These are phyloP conservation scores for Stropharia rugosoannulata DNA, from an alignment of 768 basidiomycete genomes.

Conservation along the genomic window DNA sequence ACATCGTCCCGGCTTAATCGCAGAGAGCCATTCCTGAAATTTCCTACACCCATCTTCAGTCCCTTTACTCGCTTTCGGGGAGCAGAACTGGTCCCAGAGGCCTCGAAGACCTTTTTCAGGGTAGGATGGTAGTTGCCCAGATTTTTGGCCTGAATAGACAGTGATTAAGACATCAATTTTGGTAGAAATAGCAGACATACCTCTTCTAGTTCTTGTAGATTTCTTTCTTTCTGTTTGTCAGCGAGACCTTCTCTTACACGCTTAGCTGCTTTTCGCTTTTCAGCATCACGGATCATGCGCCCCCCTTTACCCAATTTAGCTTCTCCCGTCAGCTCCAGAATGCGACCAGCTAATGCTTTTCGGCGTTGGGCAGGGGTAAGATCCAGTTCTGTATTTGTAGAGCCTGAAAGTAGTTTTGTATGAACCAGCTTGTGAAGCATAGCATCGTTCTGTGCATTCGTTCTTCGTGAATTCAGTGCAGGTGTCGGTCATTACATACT, in stretches of 20 bases:
- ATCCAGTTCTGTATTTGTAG: slow-evolving; percentile 58
- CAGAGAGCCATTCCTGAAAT: slow-evolving; percentile 67
- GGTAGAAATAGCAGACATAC: slow-evolving; percentile 36
- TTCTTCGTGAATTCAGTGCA: slow-evolving; percentile 38
- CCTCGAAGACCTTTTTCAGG: slow-evolving; percentile 66
- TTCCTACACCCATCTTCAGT: slow-evolving; percentile 77
- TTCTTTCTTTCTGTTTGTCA: slow-evolving; percentile 58
- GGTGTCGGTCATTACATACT: background rate
- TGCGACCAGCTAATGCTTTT: slow-evolving; percentile 76
- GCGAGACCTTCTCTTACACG: slow-evolving; percentile 69
- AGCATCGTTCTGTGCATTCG: slow-evolving; percentile 76
- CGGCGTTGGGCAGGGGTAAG: slow-evolving; percentile 65
- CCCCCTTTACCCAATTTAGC: slow-evolving; percentile 79
- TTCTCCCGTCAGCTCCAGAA: slow-evolving; percentile 68
- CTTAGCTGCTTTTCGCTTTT: slow-evolving; percentile 71
- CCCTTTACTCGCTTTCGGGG: slow-evolving; percentile 60
- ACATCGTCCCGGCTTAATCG: slow-evolving; percentile 66
- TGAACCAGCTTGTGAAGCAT: slow-evolving; percentile 78
- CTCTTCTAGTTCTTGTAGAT: slow-evolving; percentile 62
- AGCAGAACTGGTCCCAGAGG: slow-evolving; percentile 24
- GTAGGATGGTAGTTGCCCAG: slow-evolving; percentile 83
- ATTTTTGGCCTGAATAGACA: slow-evolving; percentile 58
- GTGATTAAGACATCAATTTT: background rate
- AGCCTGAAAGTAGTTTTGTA: slow-evolving; percentile 76
- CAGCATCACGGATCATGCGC: slow-evolving; percentile 52